Evolutionary conservation across 305 asterid genomes (phyloP), one percentile per base, ranked within the genome.

Genomic region (Rubia balearica): DNA sequence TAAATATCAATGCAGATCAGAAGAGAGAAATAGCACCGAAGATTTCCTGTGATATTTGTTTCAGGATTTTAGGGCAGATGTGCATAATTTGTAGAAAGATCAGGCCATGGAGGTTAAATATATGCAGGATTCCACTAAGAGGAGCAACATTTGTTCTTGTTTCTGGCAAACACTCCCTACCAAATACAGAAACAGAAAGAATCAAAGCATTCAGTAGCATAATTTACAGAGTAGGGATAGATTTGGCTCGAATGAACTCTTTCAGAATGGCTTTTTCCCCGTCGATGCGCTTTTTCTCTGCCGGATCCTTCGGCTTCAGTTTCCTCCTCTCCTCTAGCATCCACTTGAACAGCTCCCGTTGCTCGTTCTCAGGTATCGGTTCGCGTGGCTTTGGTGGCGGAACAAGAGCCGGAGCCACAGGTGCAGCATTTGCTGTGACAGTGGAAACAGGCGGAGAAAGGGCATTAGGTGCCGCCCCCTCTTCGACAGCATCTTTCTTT

Each of bases 221-320:
- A 14, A 76, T 67, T 86, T 85, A 87, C 78, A 87, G 70, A 69
- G 49, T 79, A 2, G 89, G 91, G 76, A 82, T 38, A 64, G 88
- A 77, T 71, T 87, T 90, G 73, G 94, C 81, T 62, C 90, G 84
- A 78, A 92, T 89, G 14, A 89, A 89, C 82, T 89, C 92, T 73
- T 92, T 92, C n/a, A 92, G 89, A 82, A 85, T 55, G 67, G 90
- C 91, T 76, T 90, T 92, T 83, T 92, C 98, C 81, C 87, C 98
- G 22, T 92, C 97, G 30, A 85, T 86, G 61, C 82, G 89, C 42
- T 76, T 90, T 75, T 73, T 90, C 90, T 93, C 98, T 72, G 83
- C 91, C 0, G 84, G 76, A 24, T 89, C 88, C 83, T 68, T 82
- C 45, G 96, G 91, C 79, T 85, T 85, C 74, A 79, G 72, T 77